Evolutionary conservation across 23 red algal genomes (phyloP), one percentile per base, ranked within the genome.

Genomic region (Gracilaria domingensis): DNA sequence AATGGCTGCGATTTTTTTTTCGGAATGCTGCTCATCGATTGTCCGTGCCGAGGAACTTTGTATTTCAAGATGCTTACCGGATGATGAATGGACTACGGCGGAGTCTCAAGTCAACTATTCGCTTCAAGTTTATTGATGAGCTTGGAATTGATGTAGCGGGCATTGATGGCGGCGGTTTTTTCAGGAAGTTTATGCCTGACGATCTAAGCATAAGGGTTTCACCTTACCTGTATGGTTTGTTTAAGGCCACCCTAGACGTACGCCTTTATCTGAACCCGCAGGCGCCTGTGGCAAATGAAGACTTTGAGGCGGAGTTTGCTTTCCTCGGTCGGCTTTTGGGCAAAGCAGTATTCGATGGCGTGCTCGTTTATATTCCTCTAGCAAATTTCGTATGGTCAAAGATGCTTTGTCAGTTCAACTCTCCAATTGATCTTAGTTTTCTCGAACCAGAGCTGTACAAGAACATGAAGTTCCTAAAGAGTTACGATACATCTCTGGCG

Each of bases 161-260:
- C 26, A 96, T 99, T 77, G 94, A 99, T 70, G 97, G 97, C 34
- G 97, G 97, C 16, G 97, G 97, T 25, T 91, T 99, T 0, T 99
- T 96, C 84, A 99, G 96, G 47, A 94, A 99, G 88, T 99, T 99
- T 45, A 94, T 99, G 90, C 81, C 96, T 66, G 75, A 99, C 44
- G 85, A 96, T 21, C 36, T 99, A 2, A 64, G 75, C 16, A 70
- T 78, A 50, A 87, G 91, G 1, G 80, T 99, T n/a, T 99, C 97
- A 30, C 97, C 97, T 0, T 94, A 87, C 32, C 79, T 79, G 24
- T 99, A 99, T 75, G 93, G 97, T 26, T 54, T 99, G n/a, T 96
- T 99, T 75, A 85, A 93, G 56, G 94, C 65, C 18, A 99, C 93
- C 26, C 78, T 66, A 24, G 89, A 94, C 60, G 94, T 91, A 0